Base-by-base conservation (phyloP, 305 asterid genomes). In the Solanum chacoense region DNA sequence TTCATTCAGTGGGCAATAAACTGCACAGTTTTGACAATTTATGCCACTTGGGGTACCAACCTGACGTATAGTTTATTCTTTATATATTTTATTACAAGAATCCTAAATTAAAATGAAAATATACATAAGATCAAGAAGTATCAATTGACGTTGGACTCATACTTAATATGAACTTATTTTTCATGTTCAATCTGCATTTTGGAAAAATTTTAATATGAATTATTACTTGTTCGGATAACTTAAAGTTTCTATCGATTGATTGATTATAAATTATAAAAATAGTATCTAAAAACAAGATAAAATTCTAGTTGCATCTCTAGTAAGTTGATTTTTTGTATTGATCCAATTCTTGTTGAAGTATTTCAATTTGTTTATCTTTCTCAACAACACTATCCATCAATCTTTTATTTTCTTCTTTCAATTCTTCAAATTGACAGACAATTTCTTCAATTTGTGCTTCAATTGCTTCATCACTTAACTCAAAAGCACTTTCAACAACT, bases 401-500 rank as follows among this genome's bases (percentile, higher is more conserved):
- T 24, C 86, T 89, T 31, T 24, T 63, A 36, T 91, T 91, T 31
- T 91, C 93, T 22, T 89, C 90, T 50, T 42, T 83, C 26, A 91
- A 83, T 35, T 34, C 67, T 55, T 91, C 89, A 75, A 91, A 90
- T 71, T 91, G 91, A 42, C 75, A 75, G 67, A 91, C 81, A 75
- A 90, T 76, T 3, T 80, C 73, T 34, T 75, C 34, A 31, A 91
- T 90, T 50, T 90, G 84, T 67, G 90, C 89, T 86, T 91, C 90
- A 86, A 91, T 90, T 40, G 92, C 89, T 83, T 91, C 90, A 87
- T 91, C 93, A 42, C 91, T 88, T 1, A 91, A 45, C 90, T 91
- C 93, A 77, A 91, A 91, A 22, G 91, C 92, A 88, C 90, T 80
- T 86, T 90, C 93, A 55, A 91, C 88, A 87, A 91, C 89, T 88